Conservation (phyloP, 176 grass and related monocot species). For the Aechmea fasciata region DNA sequence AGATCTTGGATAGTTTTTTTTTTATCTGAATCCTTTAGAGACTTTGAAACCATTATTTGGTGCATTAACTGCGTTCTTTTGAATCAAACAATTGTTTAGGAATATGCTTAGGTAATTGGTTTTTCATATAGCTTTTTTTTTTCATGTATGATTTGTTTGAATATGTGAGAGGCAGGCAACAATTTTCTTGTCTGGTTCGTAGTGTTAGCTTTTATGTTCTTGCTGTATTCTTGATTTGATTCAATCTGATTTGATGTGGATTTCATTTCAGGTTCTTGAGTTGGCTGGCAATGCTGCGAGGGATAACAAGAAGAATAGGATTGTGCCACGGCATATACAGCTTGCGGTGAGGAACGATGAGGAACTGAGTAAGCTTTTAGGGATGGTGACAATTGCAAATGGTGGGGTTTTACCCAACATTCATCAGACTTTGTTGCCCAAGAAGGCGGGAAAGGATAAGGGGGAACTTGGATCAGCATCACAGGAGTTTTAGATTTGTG, state of each 20-base stretch:
- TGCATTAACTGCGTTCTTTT: no score
- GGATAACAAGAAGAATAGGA: conserved; percentile 36
- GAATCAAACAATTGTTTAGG: no score
- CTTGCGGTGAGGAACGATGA: conserved; percentile 31
- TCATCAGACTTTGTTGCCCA: conserved; percentile 29
- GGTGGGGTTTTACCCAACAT: conserved; percentile 31
- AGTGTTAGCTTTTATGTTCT: background rate
- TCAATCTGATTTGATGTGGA: background rate
- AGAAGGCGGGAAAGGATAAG: conserved; percentile 31
- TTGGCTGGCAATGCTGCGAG: conserved; percentile 32
- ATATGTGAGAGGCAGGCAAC: no score
- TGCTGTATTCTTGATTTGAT: background rate
- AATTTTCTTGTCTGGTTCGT: no score
- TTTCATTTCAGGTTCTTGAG: conserved; percentile 21
- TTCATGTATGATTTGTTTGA: no score
- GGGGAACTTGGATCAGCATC: conserved; percentile 28
- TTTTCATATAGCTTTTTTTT: no score
- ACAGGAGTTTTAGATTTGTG: conserved; percentile 22
- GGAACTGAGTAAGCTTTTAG: conserved; percentile 32
- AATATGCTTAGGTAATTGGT: no score
- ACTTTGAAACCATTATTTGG: no score
- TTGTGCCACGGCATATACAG: conserved; percentile 29
- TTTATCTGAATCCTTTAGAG: no score
- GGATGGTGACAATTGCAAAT: conserved; percentile 29
- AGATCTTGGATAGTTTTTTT: no score